phyloP scores from a whole-genome alignment of 1,139 yeast species.

The Blastobotrys raffinosifermentans region DNA sequence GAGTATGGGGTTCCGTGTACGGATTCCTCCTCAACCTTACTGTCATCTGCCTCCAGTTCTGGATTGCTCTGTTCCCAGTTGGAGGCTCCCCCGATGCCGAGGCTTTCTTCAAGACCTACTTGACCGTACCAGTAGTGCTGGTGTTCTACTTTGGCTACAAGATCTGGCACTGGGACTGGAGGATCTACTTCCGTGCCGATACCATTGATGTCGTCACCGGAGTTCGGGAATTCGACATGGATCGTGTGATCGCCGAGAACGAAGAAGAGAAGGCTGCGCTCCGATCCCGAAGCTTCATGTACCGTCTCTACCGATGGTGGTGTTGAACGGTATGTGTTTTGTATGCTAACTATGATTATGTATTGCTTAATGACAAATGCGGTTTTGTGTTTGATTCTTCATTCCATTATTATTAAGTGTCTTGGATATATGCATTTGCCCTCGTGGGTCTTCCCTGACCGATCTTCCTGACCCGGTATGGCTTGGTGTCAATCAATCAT shows the following conservation, averaged over 20 bases:
- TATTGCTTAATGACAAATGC: no score
- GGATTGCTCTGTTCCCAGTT: constrained; percentile 69
- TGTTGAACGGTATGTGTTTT: constrained; percentile 32
- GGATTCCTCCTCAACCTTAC: constrained; percentile 52
- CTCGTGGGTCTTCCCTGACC: no score
- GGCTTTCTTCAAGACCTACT: constrained; percentile 51
- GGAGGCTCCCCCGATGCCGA: constrained; percentile 40
- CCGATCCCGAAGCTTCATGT: constrained; percentile 32
- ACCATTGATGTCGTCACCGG: constrained; percentile 54
- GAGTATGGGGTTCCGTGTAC: constrained; percentile 61
- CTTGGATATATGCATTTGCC: no score
- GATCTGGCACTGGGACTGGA: constrained; percentile 33
- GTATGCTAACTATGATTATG: no score
- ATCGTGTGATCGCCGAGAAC: constrained; percentile 44
- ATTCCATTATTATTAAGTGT: no score
- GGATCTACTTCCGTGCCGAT: constrained; percentile 29
- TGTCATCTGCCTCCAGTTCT: constrained; percentile 69
- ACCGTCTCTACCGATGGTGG: constrained; percentile 41
- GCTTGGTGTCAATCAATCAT: no score
- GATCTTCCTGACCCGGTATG: no score
- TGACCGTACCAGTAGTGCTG: constrained; percentile 48
- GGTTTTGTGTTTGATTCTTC: no score
- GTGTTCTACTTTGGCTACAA: constrained; percentile 47
- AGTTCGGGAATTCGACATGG: constrained; percentile 50
- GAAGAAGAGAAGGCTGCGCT: constrained; percentile 41